These are phyloP conservation scores for Cochlearia excelsa DNA, from an alignment of 345 rosid species.

Conservation along the genomic window DNA sequence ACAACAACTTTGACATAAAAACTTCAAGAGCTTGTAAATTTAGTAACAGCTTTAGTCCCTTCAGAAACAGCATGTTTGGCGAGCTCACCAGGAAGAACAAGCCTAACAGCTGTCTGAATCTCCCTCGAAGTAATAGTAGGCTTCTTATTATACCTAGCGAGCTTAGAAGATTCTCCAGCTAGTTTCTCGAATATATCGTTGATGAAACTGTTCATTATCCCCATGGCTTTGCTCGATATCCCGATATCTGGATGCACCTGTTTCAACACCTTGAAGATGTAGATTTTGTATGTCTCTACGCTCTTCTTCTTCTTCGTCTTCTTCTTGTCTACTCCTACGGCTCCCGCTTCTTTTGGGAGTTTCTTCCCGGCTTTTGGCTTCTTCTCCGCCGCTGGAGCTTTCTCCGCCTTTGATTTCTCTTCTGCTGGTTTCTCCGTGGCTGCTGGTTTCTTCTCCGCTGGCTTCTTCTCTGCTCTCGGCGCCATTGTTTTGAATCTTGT, in stretches of 20 bases:
- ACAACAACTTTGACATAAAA: background rate
- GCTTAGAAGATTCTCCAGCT: too few relatives aligned
- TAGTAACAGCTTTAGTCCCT: too few relatives aligned
- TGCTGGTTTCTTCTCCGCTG: too few relatives aligned
- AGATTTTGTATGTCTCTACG: too few relatives aligned
- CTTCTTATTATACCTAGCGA: too few relatives aligned
- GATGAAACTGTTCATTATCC: too few relatives aligned
- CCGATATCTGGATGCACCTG: constrained; percentile 64
- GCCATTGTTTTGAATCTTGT: constrained; percentile 42
- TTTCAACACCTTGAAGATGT: constrained; percentile 54
- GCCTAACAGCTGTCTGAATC: too few relatives aligned
- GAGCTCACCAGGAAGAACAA: constrained; percentile 67
- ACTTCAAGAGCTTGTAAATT: constrained; percentile 46
- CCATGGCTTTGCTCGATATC: too few relatives aligned
- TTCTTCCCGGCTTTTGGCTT: constrained; percentile 57
- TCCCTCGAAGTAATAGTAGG: too few relatives aligned
- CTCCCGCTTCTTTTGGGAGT: too few relatives aligned
- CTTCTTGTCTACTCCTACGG: constrained; percentile 44
- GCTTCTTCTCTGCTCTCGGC: too few relatives aligned
- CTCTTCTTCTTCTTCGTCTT: constrained; percentile 54
- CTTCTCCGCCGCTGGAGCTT: constrained; percentile 54
- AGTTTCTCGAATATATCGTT: too few relatives aligned
- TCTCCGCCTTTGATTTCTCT: constrained; percentile 53
- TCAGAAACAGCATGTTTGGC: constrained; percentile 79
- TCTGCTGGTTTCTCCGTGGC: constrained; percentile 37